These are phyloP conservation scores for Phytophthora sojae DNA, from an alignment of 352 stramenopile genomes.

Conservation along the genomic window DNA sequence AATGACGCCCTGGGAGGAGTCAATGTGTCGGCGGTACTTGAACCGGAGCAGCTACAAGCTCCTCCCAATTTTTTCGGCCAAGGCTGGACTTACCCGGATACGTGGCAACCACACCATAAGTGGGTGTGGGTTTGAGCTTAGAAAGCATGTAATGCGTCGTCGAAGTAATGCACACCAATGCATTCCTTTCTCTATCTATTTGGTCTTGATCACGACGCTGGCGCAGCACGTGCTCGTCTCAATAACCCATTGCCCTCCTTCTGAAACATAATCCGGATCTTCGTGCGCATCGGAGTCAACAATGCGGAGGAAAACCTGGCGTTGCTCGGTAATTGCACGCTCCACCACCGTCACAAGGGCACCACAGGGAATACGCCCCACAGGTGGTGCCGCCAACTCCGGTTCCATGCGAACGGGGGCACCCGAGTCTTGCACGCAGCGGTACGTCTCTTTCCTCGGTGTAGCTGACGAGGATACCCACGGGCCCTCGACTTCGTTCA, in stretches of 20 bases:
- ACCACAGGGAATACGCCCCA: slow-evolving; percentile 67
- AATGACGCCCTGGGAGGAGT: slow-evolving; percentile 49
- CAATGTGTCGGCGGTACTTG: slow-evolving; percentile 52
- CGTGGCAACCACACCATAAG: slow-evolving; percentile 42
- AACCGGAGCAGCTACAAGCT: slow-evolving; percentile 42
- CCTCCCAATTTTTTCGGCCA: slow-evolving; percentile 78
- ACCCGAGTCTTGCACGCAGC: slow-evolving; percentile 75
- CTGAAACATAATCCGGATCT: slow-evolving; percentile 1
- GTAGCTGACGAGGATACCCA: slow-evolving; percentile 28
- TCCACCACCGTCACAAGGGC: slow-evolving; percentile 60
- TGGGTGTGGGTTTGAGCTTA: slow-evolving; percentile 56
- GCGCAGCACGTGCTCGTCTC: slow-evolving; percentile 81
- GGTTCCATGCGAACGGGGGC: slow-evolving; percentile 66
- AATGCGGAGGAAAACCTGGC: slow-evolving; percentile 68
- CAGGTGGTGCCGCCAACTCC: slow-evolving; percentile 61
- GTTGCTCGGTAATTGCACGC: slow-evolving; percentile 64
- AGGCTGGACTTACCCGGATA: slow-evolving; percentile 59
- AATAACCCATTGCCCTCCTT: slow-evolving; percentile 62
- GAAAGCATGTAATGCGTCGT: slow-evolving; percentile 6
- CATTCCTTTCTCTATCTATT: background rate
- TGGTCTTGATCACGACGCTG: slow-evolving; percentile 74
- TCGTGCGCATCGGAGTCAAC: slow-evolving; percentile 16
- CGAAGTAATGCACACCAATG: background rate
- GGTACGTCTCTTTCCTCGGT: slow-evolving; percentile 43
- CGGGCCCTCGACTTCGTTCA: slow-evolving; percentile 68